phyloP scores from a whole-genome alignment of 306 rosid species.

The Calophaca sinica region DNA sequence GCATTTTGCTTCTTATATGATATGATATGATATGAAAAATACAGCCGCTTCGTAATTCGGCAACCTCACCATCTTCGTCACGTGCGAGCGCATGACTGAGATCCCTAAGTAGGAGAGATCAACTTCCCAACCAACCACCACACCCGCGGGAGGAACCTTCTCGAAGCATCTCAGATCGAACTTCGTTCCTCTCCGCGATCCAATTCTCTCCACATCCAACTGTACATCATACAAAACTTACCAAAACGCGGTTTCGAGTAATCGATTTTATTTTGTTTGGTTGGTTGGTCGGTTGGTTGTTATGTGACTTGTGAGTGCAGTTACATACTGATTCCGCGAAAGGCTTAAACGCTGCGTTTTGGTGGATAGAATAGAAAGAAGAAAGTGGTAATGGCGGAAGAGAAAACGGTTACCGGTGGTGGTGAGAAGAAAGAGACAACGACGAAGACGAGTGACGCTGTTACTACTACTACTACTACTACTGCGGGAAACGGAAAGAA shows the following conservation, averaged over 20 bases:
- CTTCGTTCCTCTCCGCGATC: conserved; percentile 11
- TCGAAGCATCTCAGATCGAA: conserved; percentile 47
- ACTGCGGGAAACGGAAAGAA: conserved; percentile 51
- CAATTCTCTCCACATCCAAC: not conserved
- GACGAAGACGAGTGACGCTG: conserved; percentile 29
- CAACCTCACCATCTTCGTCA: not conserved
- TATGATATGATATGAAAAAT: no score
- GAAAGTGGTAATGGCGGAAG: conserved; percentile 1
- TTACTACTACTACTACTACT: conserved; percentile 7
- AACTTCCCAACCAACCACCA: no score
- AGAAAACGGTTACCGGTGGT: not conserved
- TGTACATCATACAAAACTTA: not conserved
- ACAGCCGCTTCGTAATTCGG: conserved; percentile 5
- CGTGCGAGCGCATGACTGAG: conserved; percentile 32
- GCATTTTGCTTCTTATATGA: no score
- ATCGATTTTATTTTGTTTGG: not conserved
- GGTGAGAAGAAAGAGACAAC: conserved; percentile 57
- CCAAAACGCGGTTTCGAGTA: not conserved
- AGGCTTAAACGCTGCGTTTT: no score
- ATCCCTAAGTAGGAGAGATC: conserved; percentile 29
- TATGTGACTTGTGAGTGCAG: no score
- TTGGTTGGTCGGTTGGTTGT: not conserved
- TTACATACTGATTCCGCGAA: no score
- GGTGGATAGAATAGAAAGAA: no score
- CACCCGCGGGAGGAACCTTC: not conserved